Percentiles rank a stretch among this genome's conserved stretches.
These are phyloP conservation scores for Trichosporon sp. DNA, from an alignment of 1,284 basidiomycete genomes.

Conservation along the genomic window DNA sequence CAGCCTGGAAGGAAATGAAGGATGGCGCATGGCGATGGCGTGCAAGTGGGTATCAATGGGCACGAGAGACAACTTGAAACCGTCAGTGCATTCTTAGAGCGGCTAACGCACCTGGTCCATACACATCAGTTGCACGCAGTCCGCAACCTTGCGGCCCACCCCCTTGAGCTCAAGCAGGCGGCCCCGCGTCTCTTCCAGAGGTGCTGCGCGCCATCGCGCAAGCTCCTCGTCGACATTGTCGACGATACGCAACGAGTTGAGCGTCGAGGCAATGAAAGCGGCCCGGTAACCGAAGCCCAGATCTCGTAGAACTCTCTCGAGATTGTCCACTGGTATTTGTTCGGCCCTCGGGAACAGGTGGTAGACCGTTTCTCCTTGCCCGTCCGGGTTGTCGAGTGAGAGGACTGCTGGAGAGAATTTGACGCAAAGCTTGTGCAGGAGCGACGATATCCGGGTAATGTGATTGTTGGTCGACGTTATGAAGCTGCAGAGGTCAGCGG, in stretches of 20 bases:
- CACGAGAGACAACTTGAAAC: slow-evolving; percentile 72
- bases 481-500: slow-evolving; percentile 64
- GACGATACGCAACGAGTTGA: slow-evolving; percentile 66
- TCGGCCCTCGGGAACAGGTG: slow-evolving; percentile 82
- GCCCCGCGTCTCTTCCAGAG: slow-evolving; percentile 57
- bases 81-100: background rate
- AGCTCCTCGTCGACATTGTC: slow-evolving; percentile 46
- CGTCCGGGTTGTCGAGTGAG: slow-evolving; percentile 43
- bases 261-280: slow-evolving; percentile 80
- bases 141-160: slow-evolving; percentile 93
- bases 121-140: slow-evolving; percentile 93
- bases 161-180: slow-evolving; percentile 81
- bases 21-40: slow-evolving; percentile 82
- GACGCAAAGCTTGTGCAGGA: slow-evolving; percentile 70
- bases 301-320: slow-evolving; percentile 68
- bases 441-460: slow-evolving; percentile 84
- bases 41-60: slow-evolving; percentile 92
- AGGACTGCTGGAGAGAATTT: slow-evolving; percentile 70
- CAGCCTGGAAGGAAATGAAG: slow-evolving; percentile 64
- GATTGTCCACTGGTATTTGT: slow-evolving; percentile 65
- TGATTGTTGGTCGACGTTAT: slow-evolving; percentile 99
- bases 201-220: slow-evolving; percentile 31
- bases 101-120: slow-evolving; percentile 72
- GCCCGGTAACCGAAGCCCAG: slow-evolving; percentile 97
- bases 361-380: slow-evolving; percentile 58